Base-by-base conservation (phyloP, 192 early-diverging fungal genomes). In the Coemansia sp. region DNA sequence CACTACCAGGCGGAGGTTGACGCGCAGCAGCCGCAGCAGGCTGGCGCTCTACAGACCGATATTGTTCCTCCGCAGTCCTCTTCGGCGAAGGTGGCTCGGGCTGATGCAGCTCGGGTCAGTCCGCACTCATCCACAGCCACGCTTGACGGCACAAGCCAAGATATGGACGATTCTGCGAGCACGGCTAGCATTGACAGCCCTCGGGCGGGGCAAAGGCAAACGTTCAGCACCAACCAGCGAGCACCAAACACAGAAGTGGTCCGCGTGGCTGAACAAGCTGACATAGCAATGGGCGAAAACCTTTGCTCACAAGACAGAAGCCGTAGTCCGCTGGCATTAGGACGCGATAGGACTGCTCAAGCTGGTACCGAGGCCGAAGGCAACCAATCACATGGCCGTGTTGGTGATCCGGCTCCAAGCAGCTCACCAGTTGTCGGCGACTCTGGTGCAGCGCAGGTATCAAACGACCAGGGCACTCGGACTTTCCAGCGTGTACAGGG, bases 111-210 rank as follows among this genome's bases (percentile, higher is more conserved):
- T 3, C 69, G 63, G 17, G 66, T 37, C 39, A 77, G 75, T 46
- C 66, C 64, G 43, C 64, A 82, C 49, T 82, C 80, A 57, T 82
- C 80, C 3, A 82, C 80, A 7, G 80, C 75, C 19, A 82, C 80
- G 17, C 75, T 82, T 42, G 75, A 72, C 50, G 72, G 43, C 4
- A 64, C 63, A 8, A 64, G 67, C 38, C 77, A 79, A 33, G 74
- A 73, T 32, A 21, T 63, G 13, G 75, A 74, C 6, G 80, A 82
- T 52, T 70, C 75, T 7, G 75, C 52, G 19, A 82, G 75, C 9
- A 77, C 79, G 2, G 75, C 79, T 16, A 82, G 79, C 75, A 82
- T 71, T 13, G 79, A 69, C 62, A 76, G 79, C 21, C 64, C 71
- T 43, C 68, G 49, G 11, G 60, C 40, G 4, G 74, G 57, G 47